phyloP scores from a whole-genome alignment of 768 basidiomycete genomes.

The Hygrocybe coccinea region DNA sequence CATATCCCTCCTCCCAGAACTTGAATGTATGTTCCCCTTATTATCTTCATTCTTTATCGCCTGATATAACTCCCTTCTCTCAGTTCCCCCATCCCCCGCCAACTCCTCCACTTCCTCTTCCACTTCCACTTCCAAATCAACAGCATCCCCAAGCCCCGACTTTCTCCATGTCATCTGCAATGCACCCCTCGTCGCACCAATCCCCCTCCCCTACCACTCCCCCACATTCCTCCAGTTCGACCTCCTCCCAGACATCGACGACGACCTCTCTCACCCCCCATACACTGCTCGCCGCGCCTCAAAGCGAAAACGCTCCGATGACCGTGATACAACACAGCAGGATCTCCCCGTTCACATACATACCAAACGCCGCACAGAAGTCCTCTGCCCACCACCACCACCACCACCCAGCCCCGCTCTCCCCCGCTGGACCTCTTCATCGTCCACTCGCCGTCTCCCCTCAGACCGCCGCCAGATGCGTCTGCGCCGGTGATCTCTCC shows the following conservation, averaged over 20 bases:
- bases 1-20: background rate
- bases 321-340: slow-evolving; percentile 8
- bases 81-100: slow-evolving; percentile 8
- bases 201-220: slow-evolving; percentile 64
- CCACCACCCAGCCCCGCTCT: no score
- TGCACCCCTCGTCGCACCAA: slow-evolving; percentile 63
- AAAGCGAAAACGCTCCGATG: slow-evolving; percentile 49
- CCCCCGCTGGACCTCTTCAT: no score
- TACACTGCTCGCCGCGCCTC: slow-evolving; percentile 38
- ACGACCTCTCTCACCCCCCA: slow-evolving; percentile 66
- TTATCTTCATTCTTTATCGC: slow-evolving; percentile 11
- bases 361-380: no score
- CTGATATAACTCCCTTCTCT: slow-evolving; percentile 21
- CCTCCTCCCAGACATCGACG: slow-evolving; percentile 57
- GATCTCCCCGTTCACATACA: background rate
- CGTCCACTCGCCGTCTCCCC: no score
- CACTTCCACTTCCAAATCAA: slow-evolving; percentile 44
- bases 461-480: no score
- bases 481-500: no score
- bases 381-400: no score
- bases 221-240: slow-evolving; percentile 67
- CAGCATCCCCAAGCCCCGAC: slow-evolving; percentile 19
- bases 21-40: background rate
- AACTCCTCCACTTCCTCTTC: slow-evolving; percentile 17
- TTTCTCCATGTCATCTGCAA: slow-evolving; percentile 54